Base-by-base conservation (phyloP, 768 basidiomycete genomes). In the Rhodotorula diobovata region DNA sequence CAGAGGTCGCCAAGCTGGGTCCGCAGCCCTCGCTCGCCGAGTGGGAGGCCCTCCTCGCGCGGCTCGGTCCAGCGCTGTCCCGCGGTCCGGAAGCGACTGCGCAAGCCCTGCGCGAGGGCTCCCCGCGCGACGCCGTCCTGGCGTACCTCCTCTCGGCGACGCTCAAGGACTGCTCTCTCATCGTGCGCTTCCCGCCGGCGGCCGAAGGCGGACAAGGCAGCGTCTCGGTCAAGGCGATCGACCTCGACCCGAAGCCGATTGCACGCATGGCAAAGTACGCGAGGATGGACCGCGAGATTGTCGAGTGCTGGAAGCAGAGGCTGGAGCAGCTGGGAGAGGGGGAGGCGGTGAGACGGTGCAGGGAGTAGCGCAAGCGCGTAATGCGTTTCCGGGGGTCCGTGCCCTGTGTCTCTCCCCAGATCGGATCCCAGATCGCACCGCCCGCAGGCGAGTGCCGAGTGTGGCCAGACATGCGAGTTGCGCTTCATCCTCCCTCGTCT, bases 141-240 rank as follows among this genome's bases (percentile, higher is more conserved):
- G 88, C 90, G 15, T 91, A 91, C 79, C 82, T 93, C 32, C 87
- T 97, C 62, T 92, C 92, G 10, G 91, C 91, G 35, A 90, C 90
- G 12, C 93, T 99, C 85, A 99, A 99, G 80, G 95, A 99, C 80
- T 99, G 95, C 81, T 96, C 94, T 1, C 68, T 89, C 63, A 86
- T 89, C 64, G 71, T 88, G 48, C 81, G 83, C 32, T 70, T 82
- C 43, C 37, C 63, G 18, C 56, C 37, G 8, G 8, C 23, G 23
- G 50, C n/a, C 11, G 51, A 8, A 11, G 51, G n/a, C 5, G n/a
- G 48, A 14, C 23, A 30, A 2, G 48, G 48, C 23, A 28, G 6
- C 25, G 48, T 11, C 6, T 6, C 23, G 34, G 84, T 90, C 37
- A 87, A 85, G 41, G 82, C 93, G 46, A 91, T 97, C 75, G 95